phyloP scores from a whole-genome alignment of 2,329 filamentous ascomycete genomes.

The Sporothrix brasiliensis region DNA sequence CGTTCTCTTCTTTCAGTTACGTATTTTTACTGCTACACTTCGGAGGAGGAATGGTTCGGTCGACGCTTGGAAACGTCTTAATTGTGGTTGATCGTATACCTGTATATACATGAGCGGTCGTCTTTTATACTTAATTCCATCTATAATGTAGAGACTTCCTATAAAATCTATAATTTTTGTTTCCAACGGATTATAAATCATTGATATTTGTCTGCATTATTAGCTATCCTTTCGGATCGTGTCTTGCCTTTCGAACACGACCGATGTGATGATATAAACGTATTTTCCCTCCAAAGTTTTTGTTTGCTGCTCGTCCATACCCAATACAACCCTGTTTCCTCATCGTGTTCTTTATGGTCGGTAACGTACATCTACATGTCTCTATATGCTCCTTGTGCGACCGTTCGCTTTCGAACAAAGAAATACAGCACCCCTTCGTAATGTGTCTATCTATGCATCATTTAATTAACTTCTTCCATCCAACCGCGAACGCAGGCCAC shows the following conservation, averaged over 20 bases:
- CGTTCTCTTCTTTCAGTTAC: background rate
- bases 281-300: too few species aligned
- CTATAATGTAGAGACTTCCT: background rate
- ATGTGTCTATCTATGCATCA: background rate
- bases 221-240: too few species aligned
- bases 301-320: background rate
- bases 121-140: background rate
- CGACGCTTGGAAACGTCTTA: constrained; percentile 20
- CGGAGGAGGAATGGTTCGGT: background rate
- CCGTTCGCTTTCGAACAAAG: background rate
- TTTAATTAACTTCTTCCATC: background rate
- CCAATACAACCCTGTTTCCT: background rate
- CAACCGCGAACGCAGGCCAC: background rate
- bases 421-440: background rate
- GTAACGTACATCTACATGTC: constrained; percentile 20
- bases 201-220: too few species aligned
- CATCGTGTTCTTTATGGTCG: background rate
- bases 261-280: too few species aligned
- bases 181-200: background rate
- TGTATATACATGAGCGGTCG: constrained; percentile 8
- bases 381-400: background rate
- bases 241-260: too few species aligned
- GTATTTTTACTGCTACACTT: background rate
- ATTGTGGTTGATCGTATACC: constrained; percentile 5
- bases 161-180: background rate